Evolutionary conservation across 2,329 filamentous ascomycete genomes (phyloP).

Genomic region (Colletotrichum eremochloae): DNA sequence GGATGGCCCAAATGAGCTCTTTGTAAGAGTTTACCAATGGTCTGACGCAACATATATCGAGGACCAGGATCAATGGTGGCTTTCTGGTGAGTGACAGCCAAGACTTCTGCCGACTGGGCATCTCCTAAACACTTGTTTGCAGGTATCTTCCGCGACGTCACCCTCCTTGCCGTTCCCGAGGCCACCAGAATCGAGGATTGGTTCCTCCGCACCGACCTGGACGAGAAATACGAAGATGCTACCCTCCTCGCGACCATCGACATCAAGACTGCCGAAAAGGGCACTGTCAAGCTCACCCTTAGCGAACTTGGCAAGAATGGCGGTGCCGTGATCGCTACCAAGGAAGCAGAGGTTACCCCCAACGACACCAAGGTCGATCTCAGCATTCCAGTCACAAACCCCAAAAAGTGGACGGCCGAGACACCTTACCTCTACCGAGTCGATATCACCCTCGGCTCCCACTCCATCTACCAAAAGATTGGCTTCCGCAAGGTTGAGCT

Average conservation of each 20-base stretch:
- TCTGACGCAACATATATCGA: slow-evolving; percentile 79
- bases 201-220: slow-evolving; percentile 67
- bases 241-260: slow-evolving; percentile 64
- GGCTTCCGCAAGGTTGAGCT: slow-evolving; percentile 76
- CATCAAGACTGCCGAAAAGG: slow-evolving; percentile 51
- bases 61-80: slow-evolving; percentile 78
- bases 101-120: no score
- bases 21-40: slow-evolving; percentile 78
- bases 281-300: slow-evolving; percentile 59
- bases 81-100: slow-evolving; percentile 61
- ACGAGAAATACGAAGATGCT: slow-evolving; percentile 64
- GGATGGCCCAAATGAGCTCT: slow-evolving; percentile 64
- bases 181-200: slow-evolving; percentile 68
- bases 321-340: slow-evolving; percentile 49
- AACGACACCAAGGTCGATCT: slow-evolving; percentile 55
- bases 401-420: slow-evolving; percentile 78
- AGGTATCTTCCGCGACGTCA: slow-evolving; percentile 77
- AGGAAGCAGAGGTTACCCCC: slow-evolving; percentile 46
- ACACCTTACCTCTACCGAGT: slow-evolving; percentile 72
- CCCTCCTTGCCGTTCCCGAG: slow-evolving; percentile 69
- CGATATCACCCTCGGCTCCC: slow-evolving; percentile 56
- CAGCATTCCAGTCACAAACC: slow-evolving; percentile 62
- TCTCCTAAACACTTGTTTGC: not conserved
- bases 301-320: slow-evolving; percentile 55
- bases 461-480: slow-evolving; percentile 65